phyloP scores from a whole-genome alignment of 371 early-diverging fungal species.

The Mucor circinelloides region DNA sequence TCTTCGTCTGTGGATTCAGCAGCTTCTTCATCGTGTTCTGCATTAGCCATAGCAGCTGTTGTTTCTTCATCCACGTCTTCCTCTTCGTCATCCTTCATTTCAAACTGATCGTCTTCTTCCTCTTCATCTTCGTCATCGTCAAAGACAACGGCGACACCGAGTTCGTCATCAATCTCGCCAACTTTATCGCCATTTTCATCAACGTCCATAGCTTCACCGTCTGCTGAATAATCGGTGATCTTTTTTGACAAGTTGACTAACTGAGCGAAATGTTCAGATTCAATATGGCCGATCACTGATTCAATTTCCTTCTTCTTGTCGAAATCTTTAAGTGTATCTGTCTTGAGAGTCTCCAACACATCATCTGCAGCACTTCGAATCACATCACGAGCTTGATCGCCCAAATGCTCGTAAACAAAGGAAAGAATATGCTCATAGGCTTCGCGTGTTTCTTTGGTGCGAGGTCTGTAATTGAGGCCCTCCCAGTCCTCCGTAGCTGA shows the following conservation, averaged over 20 bases:
- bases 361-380: slow-evolving; percentile 90
- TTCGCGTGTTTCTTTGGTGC: slow-evolving; percentile 91
- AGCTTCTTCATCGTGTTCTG: slow-evolving; percentile 26
- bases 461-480: slow-evolving; percentile 85
- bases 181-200: slow-evolving; percentile 47
- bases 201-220: slow-evolving; percentile 53
- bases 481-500: slow-evolving; percentile 92
- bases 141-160: slow-evolving; percentile 80
- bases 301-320: slow-evolving; percentile 90
- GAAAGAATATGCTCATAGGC: slow-evolving; percentile 88
- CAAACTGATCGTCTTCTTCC: slow-evolving; percentile 65
- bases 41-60: slow-evolving; percentile 1
- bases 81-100: slow-evolving; percentile 62
- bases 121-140: slow-evolving; percentile 75
- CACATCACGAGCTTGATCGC: slow-evolving; percentile 89
- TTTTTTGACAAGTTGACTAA: slow-evolving; percentile 91
- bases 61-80: slow-evolving; percentile 45
- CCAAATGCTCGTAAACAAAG: slow-evolving; percentile 79
- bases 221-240: slow-evolving; percentile 84
- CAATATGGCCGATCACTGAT: slow-evolving; percentile 65
- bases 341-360: slow-evolving; percentile 82
- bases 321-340: slow-evolving; percentile 83
- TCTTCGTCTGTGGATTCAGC: slow-evolving; percentile 47
- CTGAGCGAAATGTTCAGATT: slow-evolving; percentile 82
- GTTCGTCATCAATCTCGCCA: slow-evolving; percentile 72